Percentiles rank a stretch among this genome's conserved stretches.
These are phyloP conservation scores for Cornus kousa DNA, from an alignment of 148 eudicot genomes.

Conservation along the genomic window DNA sequence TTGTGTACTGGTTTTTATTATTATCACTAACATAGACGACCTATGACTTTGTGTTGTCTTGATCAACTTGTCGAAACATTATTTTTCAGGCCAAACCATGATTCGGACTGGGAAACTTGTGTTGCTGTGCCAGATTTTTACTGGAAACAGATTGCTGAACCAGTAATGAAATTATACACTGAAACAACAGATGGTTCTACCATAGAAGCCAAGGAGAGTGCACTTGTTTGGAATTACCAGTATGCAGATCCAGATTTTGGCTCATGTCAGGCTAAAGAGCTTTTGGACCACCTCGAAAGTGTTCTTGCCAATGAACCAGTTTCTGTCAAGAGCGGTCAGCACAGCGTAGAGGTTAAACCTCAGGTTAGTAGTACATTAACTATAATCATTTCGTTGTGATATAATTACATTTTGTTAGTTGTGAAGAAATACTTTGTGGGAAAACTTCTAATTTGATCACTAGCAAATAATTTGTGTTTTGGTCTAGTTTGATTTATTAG, in stretches of 20 bases:
- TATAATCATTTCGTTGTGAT: neutral
- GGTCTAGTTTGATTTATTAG: neutral
- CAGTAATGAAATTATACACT: slow-evolving; percentile 65
- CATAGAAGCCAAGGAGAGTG: slow-evolving; percentile 64
- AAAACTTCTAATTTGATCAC: neutral
- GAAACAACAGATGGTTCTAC: slow-evolving; percentile 79
- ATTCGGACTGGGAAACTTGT: slow-evolving; percentile 64
- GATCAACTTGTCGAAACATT: neutral
- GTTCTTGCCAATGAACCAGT: slow-evolving; percentile 84
- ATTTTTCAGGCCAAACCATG: slow-evolving; percentile 40
- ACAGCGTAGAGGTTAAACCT: slow-evolving; percentile 79
- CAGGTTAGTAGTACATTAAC: slow-evolving; percentile 39
- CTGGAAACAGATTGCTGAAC: slow-evolving; percentile 77
- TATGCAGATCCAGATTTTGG: slow-evolving; percentile 76
- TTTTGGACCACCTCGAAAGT: slow-evolving; percentile 74
- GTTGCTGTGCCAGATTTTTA: slow-evolving; percentile 50
- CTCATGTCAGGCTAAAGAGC: slow-evolving; percentile 72
- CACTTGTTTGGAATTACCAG: slow-evolving; percentile 70
- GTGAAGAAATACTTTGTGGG: no score
- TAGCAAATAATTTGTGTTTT: neutral
- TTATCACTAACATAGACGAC: no score
- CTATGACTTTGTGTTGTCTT: no score
- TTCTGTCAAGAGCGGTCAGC: slow-evolving; percentile 70
- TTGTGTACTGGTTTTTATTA: no score
- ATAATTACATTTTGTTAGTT: no score